Conservation (phyloP, 805 yeast genomes). For the Starmerella asiatica region DNA sequence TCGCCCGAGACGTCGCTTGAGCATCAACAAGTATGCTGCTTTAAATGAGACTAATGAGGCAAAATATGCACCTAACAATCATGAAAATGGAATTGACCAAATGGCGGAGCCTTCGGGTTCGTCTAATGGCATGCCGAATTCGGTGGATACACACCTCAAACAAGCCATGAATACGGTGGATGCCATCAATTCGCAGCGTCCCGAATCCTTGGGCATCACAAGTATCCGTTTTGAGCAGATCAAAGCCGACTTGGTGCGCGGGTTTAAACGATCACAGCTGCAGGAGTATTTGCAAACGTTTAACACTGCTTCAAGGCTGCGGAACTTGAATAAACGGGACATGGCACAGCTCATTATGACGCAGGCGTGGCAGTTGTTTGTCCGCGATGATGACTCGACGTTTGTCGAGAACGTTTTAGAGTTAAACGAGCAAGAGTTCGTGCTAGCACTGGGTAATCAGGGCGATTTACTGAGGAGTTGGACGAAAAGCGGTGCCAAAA, state of each 20-base stretch:
- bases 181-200: slow-evolving; percentile 13
- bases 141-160: no score
- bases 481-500: slow-evolving; percentile 32
- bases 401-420: slow-evolving; percentile 27
- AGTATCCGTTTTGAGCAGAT: slow-evolving; percentile 16
- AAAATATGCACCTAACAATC: not conserved
- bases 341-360: slow-evolving; percentile 26
- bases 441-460: slow-evolving; percentile 30
- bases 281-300: slow-evolving; percentile 8
- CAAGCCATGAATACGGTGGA: no score
- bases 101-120: not conserved
- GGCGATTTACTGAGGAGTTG: slow-evolving; percentile 32
- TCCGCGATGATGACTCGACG: slow-evolving; percentile 17
- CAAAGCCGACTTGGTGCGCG: slow-evolving; percentile 18
- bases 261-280: slow-evolving; percentile 24
- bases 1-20: not conserved
- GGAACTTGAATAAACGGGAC: slow-evolving; percentile 13
- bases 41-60: no score
- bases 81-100: not conserved
- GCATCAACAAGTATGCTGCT: not conserved
- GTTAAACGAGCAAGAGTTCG: slow-evolving; percentile 31
- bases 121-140: not conserved
- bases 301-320: not conserved
- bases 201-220: slow-evolving; percentile 9
- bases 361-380: slow-evolving; percentile 28